These are phyloP conservation scores for Agastache rugosa DNA, from an alignment of 257 asterid genomes.

Conservation along the genomic window DNA sequence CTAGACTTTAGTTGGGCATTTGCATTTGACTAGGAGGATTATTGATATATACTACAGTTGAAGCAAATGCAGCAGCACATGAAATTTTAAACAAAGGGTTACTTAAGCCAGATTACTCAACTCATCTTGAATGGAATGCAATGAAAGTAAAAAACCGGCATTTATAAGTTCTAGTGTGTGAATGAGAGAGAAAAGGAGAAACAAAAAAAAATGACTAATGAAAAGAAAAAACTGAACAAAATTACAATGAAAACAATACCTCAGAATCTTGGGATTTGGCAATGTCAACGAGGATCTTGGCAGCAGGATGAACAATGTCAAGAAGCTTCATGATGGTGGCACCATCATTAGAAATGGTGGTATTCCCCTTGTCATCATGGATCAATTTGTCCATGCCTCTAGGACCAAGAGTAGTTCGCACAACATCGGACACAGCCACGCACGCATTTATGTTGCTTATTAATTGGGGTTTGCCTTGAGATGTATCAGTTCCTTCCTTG, in stretches of 20 bases:
- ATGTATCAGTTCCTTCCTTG: conserved; percentile 97
- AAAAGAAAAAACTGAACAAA: neutral
- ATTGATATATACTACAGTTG: neutral
- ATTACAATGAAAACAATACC: conserved; percentile 46
- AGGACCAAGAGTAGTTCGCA: conserved; percentile 92
- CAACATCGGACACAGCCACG: conserved; percentile 88
- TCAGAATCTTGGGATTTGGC: conserved; percentile 99
- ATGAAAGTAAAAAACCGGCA: neutral
- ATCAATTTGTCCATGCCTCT: conserved; percentile 99
- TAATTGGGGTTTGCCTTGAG: conserved; percentile 96
- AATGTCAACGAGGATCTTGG: conserved; percentile 95
- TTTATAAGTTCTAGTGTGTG: neutral
- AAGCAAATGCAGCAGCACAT: neutral
- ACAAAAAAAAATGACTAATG: neutral
- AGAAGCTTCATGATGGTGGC: conserved; percentile 99
- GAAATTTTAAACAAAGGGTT: neutral
- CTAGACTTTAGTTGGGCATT: conserved; percentile 11
- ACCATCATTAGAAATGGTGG: conserved; percentile 98
- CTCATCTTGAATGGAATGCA: conserved; percentile 9
- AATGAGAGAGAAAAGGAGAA: neutral
- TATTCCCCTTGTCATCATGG: conserved; percentile 98
- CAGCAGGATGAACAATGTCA: conserved; percentile 97
- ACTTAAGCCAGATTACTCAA: neutral
- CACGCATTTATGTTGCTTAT: conserved; percentile 97
- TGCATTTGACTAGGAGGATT: conserved; percentile 8